Base-by-base conservation (phyloP, 1,139 yeast genomes). In the Hyphopichia pseudoburtonii region DNA sequence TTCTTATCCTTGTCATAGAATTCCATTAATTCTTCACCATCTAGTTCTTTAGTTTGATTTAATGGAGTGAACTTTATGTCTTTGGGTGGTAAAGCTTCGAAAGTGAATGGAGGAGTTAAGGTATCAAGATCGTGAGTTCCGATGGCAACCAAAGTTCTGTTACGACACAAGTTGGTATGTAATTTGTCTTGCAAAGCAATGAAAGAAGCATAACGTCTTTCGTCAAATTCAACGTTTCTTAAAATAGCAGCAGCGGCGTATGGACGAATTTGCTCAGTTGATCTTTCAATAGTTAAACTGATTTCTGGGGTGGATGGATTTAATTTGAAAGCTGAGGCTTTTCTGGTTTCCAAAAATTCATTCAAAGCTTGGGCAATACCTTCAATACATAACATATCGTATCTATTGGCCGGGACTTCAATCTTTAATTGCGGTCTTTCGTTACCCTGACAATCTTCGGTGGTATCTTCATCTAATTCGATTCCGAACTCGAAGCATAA, bases 331-430 rank as follows among this genome's bases (percentile, higher is more conserved):
- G 66, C 62, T 36, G 98, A 97, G 29, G 85, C 70, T 38, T 67
- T 59, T 10, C 64, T 58, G 44, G 78, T 78, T 27, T 94, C 96
- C 53, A 90, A 73, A 59, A 87, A 94, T 60, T 89, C 95, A 56
- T 89, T 89, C 57, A 94, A 73, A 1, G 97, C 94, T 57, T 89
- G 95, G 1, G 97, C 88, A 62, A 94, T 90, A 57, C 99, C 99
- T 66, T 94, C 99, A 48, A 89, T 85, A 71, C 98, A 94, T 51
- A 94, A 80, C 92, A 94, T 82, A 62, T 92, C 99, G 57, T 92
- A 94, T 70, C 98, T 80, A 69, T 94, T 94, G 46, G 99, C 99
- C 39, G 97, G 97, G 48, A 94, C 83, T 63, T 94, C 99, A 56
- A 94, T 89, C 69, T 94, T 94, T 54, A 88, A 76, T 65, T 90